Percentiles rank a stretch among this genome's conserved stretches.
Conservation (phyloP, 306 rosid genomes). For the Malus asiatica region DNA sequence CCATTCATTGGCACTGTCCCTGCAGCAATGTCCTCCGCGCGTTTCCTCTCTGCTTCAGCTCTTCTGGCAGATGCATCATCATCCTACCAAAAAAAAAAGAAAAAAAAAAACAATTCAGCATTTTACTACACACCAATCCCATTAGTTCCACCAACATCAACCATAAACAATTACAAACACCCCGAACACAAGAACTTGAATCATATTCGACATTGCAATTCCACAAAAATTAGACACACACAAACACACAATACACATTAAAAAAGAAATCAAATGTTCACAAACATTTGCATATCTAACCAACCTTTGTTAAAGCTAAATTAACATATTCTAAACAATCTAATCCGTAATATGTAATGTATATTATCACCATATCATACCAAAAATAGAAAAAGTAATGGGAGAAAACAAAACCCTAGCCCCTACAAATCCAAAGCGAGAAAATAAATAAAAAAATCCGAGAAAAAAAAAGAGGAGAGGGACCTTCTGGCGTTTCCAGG, state of each 20-base stretch:
- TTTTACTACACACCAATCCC: neutral
- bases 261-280: neutral
- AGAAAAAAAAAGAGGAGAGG: neutral
- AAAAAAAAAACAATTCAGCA: neutral
- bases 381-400: too few species aligned
- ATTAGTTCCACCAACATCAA: neutral
- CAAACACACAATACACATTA: neutral
- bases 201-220: neutral
- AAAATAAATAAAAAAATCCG: neutral
- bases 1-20: conserved; percentile 85
- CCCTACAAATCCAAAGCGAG: neutral
- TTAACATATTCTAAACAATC: neutral
- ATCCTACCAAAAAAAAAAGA: conserved; percentile 41
- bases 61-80: conserved; percentile 55
- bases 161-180: neutral
- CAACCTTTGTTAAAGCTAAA: neutral
- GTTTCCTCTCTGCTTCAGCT: conserved; percentile 72
- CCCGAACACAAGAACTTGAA: neutral
- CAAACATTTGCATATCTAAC: neutral
- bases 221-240: neutral
- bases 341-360: neutral
- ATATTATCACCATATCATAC: neutral
- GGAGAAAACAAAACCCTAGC: neutral
- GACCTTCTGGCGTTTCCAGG: conserved; percentile 88
- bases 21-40: conserved; percentile 68